Conservation (phyloP, 2,329 filamentous ascomycete species). For the Aschersonia sp. region DNA sequence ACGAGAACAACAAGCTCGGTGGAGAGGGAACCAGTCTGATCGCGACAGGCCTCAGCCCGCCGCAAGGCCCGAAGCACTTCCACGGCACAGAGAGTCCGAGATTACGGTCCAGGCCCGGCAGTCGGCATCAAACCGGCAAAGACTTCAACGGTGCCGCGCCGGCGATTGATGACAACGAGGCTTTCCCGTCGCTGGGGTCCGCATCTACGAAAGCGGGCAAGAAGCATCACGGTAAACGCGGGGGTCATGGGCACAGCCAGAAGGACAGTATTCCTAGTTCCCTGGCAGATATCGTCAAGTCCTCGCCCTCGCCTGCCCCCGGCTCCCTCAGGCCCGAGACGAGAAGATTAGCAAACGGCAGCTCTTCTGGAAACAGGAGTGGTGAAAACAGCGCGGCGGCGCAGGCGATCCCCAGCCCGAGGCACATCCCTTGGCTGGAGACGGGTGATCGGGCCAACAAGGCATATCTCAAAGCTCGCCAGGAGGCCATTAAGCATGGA, state of each 20-base stretch:
- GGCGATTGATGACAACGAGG: constrained; percentile 84
- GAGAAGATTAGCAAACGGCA: constrained; percentile 18
- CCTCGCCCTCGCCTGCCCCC: constrained; percentile 74
- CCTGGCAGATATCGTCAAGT: constrained; percentile 85
- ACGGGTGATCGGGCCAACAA: constrained; percentile 85
- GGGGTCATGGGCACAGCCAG: constrained; percentile 58
- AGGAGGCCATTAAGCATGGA: constrained; percentile 94
- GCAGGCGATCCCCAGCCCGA: constrained; percentile 71
- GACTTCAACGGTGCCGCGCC: constrained; percentile 53
- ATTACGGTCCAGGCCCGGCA: constrained; percentile 69
- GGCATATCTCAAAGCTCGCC: constrained; percentile 84
- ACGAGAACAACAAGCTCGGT: constrained; percentile 40
- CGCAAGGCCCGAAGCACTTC: constrained; percentile 54
- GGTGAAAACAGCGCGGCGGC: constrained; percentile 70
- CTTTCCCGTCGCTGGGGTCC: constrained; percentile 79
- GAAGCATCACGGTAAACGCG: constrained; percentile 86
- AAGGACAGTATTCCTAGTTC: constrained; percentile 63
- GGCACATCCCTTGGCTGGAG: constrained; percentile 92
- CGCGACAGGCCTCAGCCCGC: constrained; percentile 46
- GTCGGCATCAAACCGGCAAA: constrained; percentile 47
- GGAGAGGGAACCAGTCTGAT: constrained; percentile 31
- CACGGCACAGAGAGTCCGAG: constrained; percentile 48
- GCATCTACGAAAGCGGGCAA: constrained; percentile 63
- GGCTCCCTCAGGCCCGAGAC: constrained; percentile 41
- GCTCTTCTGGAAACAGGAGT: constrained; percentile 15